A percentile compares a stretch with the other conserved stretches of the same genome.
Conservation (phyloP, 2,329 filamentous ascomycete genomes). For the Trichophyton simii region DNA sequence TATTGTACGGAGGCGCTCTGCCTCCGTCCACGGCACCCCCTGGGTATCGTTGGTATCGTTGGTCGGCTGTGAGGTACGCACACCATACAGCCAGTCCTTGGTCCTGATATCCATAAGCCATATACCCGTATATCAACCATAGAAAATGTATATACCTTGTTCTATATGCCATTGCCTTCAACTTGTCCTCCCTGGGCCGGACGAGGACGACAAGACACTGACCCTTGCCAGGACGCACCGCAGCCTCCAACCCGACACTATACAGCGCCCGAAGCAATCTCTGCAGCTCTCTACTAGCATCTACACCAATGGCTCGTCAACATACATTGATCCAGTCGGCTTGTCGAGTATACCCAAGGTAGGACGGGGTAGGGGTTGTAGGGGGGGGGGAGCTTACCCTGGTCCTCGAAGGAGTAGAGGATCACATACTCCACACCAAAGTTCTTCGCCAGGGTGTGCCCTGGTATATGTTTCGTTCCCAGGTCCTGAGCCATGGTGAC, state of each 20-base stretch:
- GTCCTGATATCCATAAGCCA: constrained; percentile 42
- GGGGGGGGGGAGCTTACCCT: constrained; percentile 38
- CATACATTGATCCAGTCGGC: no score
- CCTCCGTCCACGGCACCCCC: constrained; percentile 71
- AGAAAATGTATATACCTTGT: constrained; percentile 43
- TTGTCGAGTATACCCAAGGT: neutral
- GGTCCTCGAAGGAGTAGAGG: constrained; percentile 58
- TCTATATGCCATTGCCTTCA: constrained; percentile 71
- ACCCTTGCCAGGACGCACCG: constrained; percentile 69
- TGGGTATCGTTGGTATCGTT: constrained; percentile 54
- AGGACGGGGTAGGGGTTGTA: neutral
- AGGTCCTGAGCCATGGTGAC: neutral
- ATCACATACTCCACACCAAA: constrained; percentile 81
- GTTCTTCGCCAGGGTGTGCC: constrained; percentile 34
- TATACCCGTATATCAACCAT: neutral
- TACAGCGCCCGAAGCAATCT: constrained; percentile 65
- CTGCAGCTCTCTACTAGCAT: constrained; percentile 63
- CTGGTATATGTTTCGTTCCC: neutral
- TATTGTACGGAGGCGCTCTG: constrained; percentile 75
- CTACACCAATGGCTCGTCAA: constrained; percentile 29
- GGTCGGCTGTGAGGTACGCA: constrained; percentile 63
- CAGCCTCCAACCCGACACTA: constrained; percentile 68
- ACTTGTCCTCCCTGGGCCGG: constrained; percentile 62
- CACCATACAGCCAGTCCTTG: constrained; percentile 86
- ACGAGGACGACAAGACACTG: constrained; percentile 71